Evolutionary conservation across 2,329 filamentous ascomycete genomes (phyloP), one percentile per base, ranked within the genome.

Genomic region (Tolypocladium cylindrosporum): DNA sequence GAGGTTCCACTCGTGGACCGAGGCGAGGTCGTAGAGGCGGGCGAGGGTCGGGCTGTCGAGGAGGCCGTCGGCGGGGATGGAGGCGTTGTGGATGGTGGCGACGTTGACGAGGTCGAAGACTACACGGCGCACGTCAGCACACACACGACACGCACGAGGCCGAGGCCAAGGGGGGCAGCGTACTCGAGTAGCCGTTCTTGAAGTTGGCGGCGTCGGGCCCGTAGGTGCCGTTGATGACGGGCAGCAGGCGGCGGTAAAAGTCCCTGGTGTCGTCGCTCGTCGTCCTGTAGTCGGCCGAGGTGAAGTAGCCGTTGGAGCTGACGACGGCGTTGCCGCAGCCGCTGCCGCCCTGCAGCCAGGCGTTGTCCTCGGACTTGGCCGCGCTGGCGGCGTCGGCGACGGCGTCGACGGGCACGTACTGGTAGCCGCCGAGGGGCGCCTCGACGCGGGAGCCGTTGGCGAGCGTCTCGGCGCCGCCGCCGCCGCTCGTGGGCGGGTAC

Each of bases 1-100:
- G 16, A 94, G 84, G 67, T 86, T 87, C 78, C 83, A 96, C 72
- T 97, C 89, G 71, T 94, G 89, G 59, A 77, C 75, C 69, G 92
- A 85, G 64, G 92, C 91, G 39, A 94, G 83, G n/a, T 81, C 80
- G 64, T 82, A 80, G 58, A 94, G 81, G 68, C 88, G 83, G 64
- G 75, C 69, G 57, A 90, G 76, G 34, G 81, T 80, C 1, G 77
- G 74, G 42, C 75, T 65, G 53, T 84, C 87, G 60, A 92, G 79
- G 52, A 89, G 77, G 55, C 82, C 69, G 31, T 74, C 68, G 4
- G 80, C 79, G 34, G 82, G 78, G 65, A 90, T 88, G 58, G 75
- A 77, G 57, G 71, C 63, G 71, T 86, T 86, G 74, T 86, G 82
- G 64, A 86, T 83, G 54, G 71, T 72, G 36, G 81, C 78, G 39